A percentile compares a stretch with the other conserved stretches of the same genome.
Evolutionary conservation across 2,329 filamentous ascomycete genomes (phyloP).

Genomic region (Clarireedia hainanense): DNA sequence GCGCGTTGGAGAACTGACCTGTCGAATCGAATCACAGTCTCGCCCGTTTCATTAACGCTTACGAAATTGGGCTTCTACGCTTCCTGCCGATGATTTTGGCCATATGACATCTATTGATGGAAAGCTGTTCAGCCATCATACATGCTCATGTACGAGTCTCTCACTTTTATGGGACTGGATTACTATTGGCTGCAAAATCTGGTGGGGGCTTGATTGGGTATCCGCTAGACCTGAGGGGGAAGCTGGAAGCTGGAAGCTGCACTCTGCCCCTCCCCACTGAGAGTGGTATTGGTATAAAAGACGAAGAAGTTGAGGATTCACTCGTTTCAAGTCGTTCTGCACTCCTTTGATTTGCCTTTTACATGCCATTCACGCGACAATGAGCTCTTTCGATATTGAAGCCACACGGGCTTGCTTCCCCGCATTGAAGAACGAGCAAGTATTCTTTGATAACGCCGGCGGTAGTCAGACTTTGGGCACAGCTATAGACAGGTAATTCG

Average conservation of each 20-base stretch:
- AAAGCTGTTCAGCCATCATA: too few species aligned
- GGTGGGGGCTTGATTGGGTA: neutral
- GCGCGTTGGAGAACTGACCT: too few species aligned
- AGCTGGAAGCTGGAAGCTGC: constrained; percentile 9
- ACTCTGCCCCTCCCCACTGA: constrained; percentile 2
- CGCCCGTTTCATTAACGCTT: too few species aligned
- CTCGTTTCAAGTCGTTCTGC: neutral
- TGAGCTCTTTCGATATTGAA: constrained; percentile 42
- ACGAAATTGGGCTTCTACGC: too few species aligned
- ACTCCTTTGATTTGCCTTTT: neutral
- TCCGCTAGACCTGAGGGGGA: constrained; percentile 7
- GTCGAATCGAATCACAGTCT: too few species aligned
- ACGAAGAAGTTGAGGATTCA: neutral
- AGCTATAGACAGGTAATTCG: constrained; percentile 56
- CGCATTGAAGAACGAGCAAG: constrained; percentile 55
- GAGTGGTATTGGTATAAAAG: neutral
- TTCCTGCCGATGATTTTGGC: too few species aligned
- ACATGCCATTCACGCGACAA: neutral
- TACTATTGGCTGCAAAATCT: constrained; percentile 2
- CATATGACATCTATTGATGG: too few species aligned
- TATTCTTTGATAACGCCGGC: constrained; percentile 73
- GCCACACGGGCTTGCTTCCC: constrained; percentile 57
- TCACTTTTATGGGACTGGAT: neutral
- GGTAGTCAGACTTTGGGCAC: constrained; percentile 62
- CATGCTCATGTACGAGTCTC: neutral